phyloP scores from a whole-genome alignment of 805 yeast species.

The Pichia deserticola region DNA sequence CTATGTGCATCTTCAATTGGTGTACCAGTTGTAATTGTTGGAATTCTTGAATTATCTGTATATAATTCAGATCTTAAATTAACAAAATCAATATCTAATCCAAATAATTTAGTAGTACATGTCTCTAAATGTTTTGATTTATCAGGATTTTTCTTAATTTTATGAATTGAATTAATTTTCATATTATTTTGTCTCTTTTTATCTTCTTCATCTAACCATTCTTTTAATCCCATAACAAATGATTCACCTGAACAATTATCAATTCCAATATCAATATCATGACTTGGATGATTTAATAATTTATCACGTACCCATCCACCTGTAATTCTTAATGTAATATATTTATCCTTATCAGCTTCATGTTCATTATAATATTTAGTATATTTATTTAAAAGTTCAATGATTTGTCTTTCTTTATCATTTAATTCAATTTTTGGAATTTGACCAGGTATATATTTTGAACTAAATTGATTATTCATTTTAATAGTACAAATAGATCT shows the following conservation, averaged over 20 bases:
- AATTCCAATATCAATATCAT: conserved; percentile 90
- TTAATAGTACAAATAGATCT: neutral
- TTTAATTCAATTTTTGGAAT: conserved; percentile 16
- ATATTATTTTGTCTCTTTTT: neutral
- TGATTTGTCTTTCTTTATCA: conserved; percentile 20
- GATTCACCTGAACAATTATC: conserved; percentile 79
- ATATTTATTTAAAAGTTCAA: conserved; percentile 21
- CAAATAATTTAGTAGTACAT: conserved; percentile 82
- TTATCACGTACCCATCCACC: conserved; percentile 99
- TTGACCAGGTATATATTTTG: neutral
- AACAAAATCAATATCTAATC: conserved; percentile 87
- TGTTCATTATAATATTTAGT: conserved; percentile 19
- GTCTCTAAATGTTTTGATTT: conserved; percentile 96
- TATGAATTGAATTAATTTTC: conserved; percentile 36
- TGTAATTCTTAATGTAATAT: conserved; percentile 59
- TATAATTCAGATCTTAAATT: conserved; percentile 84
- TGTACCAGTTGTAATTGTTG: conserved; percentile 74
- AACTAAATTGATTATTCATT: conserved; percentile 2
- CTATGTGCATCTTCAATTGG: conserved; percentile 87
- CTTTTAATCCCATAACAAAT: conserved; percentile 62
- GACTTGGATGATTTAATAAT: conserved; percentile 66
- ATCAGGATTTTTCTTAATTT: conserved; percentile 87
- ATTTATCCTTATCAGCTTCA: conserved; percentile 7
- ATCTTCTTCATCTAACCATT: conserved; percentile 32
- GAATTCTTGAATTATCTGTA: conserved; percentile 79